Base-by-base conservation (phyloP, 1,139 yeast species). In the Blastobotrys indianensis region DNA sequence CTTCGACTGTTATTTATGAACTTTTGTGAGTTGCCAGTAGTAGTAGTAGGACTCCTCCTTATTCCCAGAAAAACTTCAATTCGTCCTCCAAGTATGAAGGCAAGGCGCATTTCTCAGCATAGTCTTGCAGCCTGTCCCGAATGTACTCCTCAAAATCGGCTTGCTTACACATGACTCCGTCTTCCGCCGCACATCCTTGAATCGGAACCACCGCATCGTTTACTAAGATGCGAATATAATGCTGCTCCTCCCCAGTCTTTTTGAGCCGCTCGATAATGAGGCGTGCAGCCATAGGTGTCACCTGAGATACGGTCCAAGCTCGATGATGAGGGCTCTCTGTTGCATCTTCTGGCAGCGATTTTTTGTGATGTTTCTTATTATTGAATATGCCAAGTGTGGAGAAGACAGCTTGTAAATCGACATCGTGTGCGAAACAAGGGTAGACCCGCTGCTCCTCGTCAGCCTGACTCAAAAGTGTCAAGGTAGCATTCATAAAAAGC, bases 191-290 rank as follows among this genome's bases (percentile, higher is more conserved):
- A 54, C 80, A 75, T 23, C 55, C 59, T 13, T 68, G 67, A 30
- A 77, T 60, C 0, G 84, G 83, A 28, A 73, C 61, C 2, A 79
- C 81, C 1, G 82, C 79, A 51, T 76, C 82, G 57, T 79, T 79
- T 38, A 77, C 65, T 16, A 78, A 56, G 38, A 72, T 66, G 52
- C 84, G 66, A 2, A 79, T 73, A 12, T 28, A 35, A 9, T 11
- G 4, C 15, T 9, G 6, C 4, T 34, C 25, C 2, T 8, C 38
- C 53, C 65, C 76, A 40, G 42, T 10, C 15, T 38, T n/a, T 16
- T 57, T 58, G 52, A 73, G 65, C 52, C 75, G 68, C 57, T 79
- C 84, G 33, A 76, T 63, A 31, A 74, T 63, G 17, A 77, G 59
- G 46, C 79, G 67, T 1, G 76, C 77, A 10, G 40, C 82, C 77